A percentile compares a stretch with the other conserved stretches of the same genome.
These are phyloP conservation scores for Aspergillus sp. DNA, from an alignment of 2,329 filamentous ascomycete genomes.

Conservation along the genomic window DNA sequence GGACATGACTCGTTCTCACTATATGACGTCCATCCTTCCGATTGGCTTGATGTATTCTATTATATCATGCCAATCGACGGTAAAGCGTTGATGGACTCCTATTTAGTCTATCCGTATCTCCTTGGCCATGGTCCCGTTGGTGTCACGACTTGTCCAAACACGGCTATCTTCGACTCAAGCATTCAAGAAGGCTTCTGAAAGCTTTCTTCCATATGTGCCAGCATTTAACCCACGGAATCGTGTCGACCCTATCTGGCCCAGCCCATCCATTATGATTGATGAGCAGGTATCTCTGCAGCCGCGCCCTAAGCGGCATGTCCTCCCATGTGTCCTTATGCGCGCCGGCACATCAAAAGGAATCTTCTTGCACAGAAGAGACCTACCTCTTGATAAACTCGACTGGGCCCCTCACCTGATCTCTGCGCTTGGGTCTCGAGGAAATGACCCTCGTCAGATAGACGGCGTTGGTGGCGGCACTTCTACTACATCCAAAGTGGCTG, in stretches of 20 bases:
- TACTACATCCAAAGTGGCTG: conserved; percentile 56
- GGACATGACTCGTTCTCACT: too few relatives aligned
- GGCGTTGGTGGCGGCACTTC: conserved; percentile 70
- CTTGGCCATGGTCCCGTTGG: too few relatives aligned
- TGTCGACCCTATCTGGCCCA: not conserved
- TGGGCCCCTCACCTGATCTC: conserved; percentile 6
- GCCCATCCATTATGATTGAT: not conserved
- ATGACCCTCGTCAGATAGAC: conserved; percentile 59
- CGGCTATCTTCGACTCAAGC: too few relatives aligned
- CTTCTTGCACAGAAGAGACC: not conserved
- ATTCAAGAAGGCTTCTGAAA: too few relatives aligned
- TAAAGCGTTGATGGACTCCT: too few relatives aligned
- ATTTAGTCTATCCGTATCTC: too few relatives aligned
- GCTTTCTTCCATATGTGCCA: too few relatives aligned
- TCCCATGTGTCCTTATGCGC: conserved; percentile 7
- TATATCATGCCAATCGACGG: too few relatives aligned
- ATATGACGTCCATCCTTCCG: too few relatives aligned
- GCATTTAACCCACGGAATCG: too few relatives aligned
- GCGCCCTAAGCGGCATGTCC: not conserved
- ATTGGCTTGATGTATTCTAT: too few relatives aligned
- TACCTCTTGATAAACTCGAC: not conserved
- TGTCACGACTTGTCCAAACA: too few relatives aligned
- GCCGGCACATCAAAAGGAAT: conserved; percentile 10
- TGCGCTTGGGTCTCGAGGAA: not conserved
- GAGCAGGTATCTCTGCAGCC: not conserved